phyloP scores from a whole-genome alignment of 2,329 filamentous ascomycete species.

The Onygena corvina region DNA sequence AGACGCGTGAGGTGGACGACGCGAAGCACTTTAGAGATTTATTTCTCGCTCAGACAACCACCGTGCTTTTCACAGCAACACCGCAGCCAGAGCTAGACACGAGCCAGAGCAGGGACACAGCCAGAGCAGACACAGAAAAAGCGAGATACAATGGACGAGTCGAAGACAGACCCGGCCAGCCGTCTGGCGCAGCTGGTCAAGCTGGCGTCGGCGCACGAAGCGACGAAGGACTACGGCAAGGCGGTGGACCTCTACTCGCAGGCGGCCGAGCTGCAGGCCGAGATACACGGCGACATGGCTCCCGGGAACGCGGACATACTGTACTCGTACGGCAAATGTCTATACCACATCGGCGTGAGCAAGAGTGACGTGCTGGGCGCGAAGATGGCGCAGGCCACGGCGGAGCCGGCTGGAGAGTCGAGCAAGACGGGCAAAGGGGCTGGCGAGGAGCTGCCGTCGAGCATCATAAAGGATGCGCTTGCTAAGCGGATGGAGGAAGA shows the following conservation, averaged over 20 bases:
- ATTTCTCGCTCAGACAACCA: too few relatives aligned
- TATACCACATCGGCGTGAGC: conserved; percentile 86
- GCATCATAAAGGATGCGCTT: conserved; percentile 14
- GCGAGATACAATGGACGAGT: not conserved
- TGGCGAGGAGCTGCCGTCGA: not conserved
- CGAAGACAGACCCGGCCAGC: conserved; percentile 30
- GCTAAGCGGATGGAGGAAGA: conserved; percentile 4
- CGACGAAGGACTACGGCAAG: conserved; percentile 74
- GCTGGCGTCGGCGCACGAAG: conserved; percentile 72
- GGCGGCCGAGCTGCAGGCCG: conserved; percentile 79
- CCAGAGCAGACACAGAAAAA: too few relatives aligned
- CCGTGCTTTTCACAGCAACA: too few relatives aligned
- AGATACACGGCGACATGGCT: conserved; percentile 83
- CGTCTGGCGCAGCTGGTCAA: conserved; percentile 66
- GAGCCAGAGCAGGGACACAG: too few relatives aligned
- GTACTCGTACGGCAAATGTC: conserved; percentile 82
- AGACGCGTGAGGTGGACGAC: too few relatives aligned
- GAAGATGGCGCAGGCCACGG: conserved; percentile 51
- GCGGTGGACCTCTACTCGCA: conserved; percentile 80
- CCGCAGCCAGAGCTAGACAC: too few relatives aligned
- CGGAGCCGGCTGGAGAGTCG: conserved; percentile 32
- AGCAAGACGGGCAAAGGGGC: conserved; percentile 27
- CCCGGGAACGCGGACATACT: conserved; percentile 86
- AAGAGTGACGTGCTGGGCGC: conserved; percentile 91
- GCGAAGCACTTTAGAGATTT: too few relatives aligned